Base-by-base conservation (phyloP, 768 basidiomycete species). In the Boletus subcaerulescens region DNA sequence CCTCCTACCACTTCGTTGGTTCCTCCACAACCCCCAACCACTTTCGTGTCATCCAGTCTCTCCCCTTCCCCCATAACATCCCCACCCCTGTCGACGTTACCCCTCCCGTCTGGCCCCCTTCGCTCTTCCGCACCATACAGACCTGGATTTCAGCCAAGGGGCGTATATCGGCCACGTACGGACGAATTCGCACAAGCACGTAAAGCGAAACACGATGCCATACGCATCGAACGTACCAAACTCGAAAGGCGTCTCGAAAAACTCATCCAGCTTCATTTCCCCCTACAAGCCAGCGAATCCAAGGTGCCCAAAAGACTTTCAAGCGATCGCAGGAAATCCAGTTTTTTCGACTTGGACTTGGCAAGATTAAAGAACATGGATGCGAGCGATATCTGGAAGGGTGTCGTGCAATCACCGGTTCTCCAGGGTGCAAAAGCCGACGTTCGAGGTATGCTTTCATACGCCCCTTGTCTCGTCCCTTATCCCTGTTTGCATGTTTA, bases 71-170 rank as follows among this genome's bases (percentile, higher is more conserved):
- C 68, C n/a, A 29, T 63, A 35, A 38, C 58, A n/a, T 65, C 71
- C 22, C 60, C 70, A 20, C 56, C 64, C 43, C 32, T 18, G 1
- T 61, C 60, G 12, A 58, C 50, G 22, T 65, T 65, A 10, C 59
- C 71, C 9, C 66, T 64, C 36, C 67, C 67, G 5, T 47, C 61
- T 17, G 53, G 50, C 13, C 50, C 56, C 8, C 54, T 52, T 15
- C 69, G 64, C 47, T 57, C 68, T 46, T 63, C 72, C 5, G 83
- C 86, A 1, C 89, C 87, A 2, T 98, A 98, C 67, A 85, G 87
- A 44, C 85, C 91, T 3, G 93, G 93, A 2, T 99, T 98, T 67
- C 96, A 99, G 68, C 96, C 96, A 6, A 88, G 80, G 63, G 95
- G 95, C 5, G 83, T 93, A 5, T 87, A 83, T 66, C 75, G 86